These are phyloP conservation scores for Penicillium macrosclerotiorum DNA, from an alignment of 495 filamentous ascomycete species.

Conservation along the genomic window DNA sequence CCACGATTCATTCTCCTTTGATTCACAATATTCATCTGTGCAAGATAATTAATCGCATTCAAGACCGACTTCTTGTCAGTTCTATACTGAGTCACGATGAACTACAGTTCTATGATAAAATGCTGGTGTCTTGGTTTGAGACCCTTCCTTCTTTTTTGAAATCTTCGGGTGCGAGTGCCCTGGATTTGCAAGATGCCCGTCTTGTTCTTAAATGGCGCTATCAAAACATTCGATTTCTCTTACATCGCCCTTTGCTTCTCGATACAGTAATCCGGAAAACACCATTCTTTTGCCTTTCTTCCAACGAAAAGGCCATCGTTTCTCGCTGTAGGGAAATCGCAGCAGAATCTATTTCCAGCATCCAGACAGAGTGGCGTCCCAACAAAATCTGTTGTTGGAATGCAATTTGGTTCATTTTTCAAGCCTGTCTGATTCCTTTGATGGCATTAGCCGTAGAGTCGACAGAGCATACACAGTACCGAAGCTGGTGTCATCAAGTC, in stretches of 20 bases:
- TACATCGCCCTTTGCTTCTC: constrained; percentile 63
- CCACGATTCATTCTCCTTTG: constrained; percentile 15
- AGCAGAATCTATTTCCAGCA: constrained; percentile 62
- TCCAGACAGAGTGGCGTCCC: constrained; percentile 52
- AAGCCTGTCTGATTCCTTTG: constrained; percentile 63
- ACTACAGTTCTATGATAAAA: constrained; percentile 53
- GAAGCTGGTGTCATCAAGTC: constrained; percentile 10
- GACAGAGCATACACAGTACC: constrained; percentile 1
- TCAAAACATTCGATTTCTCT: constrained; percentile 66
- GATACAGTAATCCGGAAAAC: constrained; percentile 56
- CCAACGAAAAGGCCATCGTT: constrained; percentile 59
- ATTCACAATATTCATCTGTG: constrained; percentile 65
- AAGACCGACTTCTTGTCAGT: constrained; percentile 62
- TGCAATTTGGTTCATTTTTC: constrained; percentile 65
- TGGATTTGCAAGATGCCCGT: constrained; percentile 61
- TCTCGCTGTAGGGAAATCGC: constrained; percentile 60
- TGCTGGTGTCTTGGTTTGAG: constrained; percentile 60
- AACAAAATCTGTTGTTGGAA: constrained; percentile 71
- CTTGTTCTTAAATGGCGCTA: constrained; percentile 72
- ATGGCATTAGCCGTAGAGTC: constrained; percentile 7
- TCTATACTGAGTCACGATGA: constrained; percentile 57
- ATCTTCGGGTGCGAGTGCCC: constrained; percentile 54
- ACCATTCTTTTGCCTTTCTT: constrained; percentile 39
- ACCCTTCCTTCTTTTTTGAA: constrained; percentile 58
- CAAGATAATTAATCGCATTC: constrained; percentile 65